phyloP scores from a whole-genome alignment of 371 early-diverging fungal genomes.

The Mucor indicus region DNA sequence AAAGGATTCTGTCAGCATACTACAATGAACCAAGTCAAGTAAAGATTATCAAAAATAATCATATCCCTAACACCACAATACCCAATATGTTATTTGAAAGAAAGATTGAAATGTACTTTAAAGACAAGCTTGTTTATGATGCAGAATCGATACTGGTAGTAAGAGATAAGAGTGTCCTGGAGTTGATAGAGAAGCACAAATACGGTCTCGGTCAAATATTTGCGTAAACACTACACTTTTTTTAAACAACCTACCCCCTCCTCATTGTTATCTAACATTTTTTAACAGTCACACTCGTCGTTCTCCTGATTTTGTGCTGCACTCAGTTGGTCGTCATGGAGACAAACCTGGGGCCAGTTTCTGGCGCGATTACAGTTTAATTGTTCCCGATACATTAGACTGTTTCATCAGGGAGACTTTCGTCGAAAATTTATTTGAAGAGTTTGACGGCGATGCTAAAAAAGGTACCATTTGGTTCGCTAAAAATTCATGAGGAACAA shows the following conservation, averaged over 20 bases:
- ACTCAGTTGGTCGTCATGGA: constrained; percentile 41
- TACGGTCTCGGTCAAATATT: constrained; percentile 50
- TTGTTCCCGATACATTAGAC: constrained; percentile 29
- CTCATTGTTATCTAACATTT: not conserved
- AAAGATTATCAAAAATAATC: constrained; percentile 32
- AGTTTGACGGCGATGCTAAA: constrained; percentile 9
- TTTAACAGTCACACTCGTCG: constrained; percentile 27
- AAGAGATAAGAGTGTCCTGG: constrained; percentile 27
- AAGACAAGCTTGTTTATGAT: constrained; percentile 33
- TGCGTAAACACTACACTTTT: constrained; percentile 22
- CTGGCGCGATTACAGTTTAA: constrained; percentile 45
- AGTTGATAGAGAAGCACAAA: constrained; percentile 41
- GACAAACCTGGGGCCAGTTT: constrained; percentile 36
- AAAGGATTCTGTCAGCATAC: constrained; percentile 42
- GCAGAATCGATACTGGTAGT: constrained; percentile 43
- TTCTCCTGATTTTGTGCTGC: constrained; percentile 40
- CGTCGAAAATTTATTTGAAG: constrained; percentile 35
- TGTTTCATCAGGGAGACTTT: constrained; percentile 48
- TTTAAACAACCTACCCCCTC: not conserved
- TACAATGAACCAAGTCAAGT: constrained; percentile 45
- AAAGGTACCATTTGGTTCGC: constrained; percentile 18
- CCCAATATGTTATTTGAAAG: constrained; percentile 30
- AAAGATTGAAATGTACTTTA: constrained; percentile 40
- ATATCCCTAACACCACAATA: not conserved
- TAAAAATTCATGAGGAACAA: not conserved